Evolutionary conservation across 192 early-diverging fungal genomes (phyloP).

Genomic region (Chytriomyces sp.): DNA sequence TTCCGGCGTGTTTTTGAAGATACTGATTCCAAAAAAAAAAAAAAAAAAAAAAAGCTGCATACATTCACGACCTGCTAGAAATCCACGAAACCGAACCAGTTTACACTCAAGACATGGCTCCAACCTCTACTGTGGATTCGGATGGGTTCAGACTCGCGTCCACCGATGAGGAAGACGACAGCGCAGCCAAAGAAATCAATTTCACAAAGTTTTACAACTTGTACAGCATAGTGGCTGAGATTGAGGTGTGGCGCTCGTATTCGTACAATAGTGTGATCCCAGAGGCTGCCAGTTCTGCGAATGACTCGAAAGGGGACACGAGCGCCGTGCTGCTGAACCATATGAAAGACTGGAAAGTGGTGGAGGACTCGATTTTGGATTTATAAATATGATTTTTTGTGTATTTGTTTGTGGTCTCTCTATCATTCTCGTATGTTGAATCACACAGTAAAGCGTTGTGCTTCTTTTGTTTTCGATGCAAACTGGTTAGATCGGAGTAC

Average conservation of each 20-base stretch:
- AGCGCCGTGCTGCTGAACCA: conserved; percentile 51
- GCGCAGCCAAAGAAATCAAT: conserved; percentile 35
- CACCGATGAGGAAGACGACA: conserved; percentile 10
- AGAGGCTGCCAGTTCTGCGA: conserved; percentile 28
- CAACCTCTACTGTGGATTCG: background rate
- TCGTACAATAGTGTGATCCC: conserved; percentile 42
- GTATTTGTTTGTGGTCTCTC: background rate
- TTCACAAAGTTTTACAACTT: conserved; percentile 61
- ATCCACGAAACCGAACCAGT: conserved; percentile 51
- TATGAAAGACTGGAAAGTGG: conserved; percentile 41
- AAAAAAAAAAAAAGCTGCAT: conserved; percentile 46
- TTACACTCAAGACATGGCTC: conserved; percentile 33
- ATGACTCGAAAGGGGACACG: conserved; percentile 36
- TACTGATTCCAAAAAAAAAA: conserved; percentile 14
- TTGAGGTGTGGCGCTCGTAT: conserved; percentile 53
- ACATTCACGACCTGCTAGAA: conserved; percentile 59
- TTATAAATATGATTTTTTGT: background rate
- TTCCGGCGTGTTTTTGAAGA: conserved; percentile 1
- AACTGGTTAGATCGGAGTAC: too few species aligned
- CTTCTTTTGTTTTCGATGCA: too few species aligned
- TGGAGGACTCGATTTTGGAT: conserved; percentile 39
- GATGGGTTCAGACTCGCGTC: conserved; percentile 20
- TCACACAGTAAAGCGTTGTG: too few species aligned
- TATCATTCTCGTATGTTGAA: too few species aligned
- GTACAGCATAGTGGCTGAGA: conserved; percentile 54